phyloP scores from a whole-genome alignment of 2,329 filamentous ascomycete species.

The Alternaria triticimaculans region DNA sequence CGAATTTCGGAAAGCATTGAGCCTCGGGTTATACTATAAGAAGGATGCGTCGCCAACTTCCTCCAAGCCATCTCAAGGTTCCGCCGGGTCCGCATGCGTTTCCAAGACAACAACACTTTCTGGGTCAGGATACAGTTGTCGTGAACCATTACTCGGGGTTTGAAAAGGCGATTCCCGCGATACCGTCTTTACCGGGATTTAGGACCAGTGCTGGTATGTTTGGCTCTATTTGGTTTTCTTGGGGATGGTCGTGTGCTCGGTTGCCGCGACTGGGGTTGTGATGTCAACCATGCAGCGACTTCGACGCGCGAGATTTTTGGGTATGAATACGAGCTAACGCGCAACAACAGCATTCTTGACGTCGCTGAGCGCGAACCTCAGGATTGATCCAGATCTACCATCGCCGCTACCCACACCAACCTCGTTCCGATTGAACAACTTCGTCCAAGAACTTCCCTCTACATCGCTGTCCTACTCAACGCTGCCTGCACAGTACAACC shows the following conservation, averaged over 20 bases:
- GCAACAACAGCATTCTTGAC: constrained; percentile 74
- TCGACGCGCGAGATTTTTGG: neutral
- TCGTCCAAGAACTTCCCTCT: constrained; percentile 63
- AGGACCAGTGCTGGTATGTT: constrained; percentile 49
- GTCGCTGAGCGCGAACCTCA: constrained; percentile 80
- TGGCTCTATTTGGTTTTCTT: constrained; percentile 14
- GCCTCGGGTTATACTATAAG: constrained; percentile 11
- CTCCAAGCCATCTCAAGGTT: constrained; percentile 45
- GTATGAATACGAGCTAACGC: constrained; percentile 16
- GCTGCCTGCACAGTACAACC: constrained; percentile 44
- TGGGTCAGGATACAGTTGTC: constrained; percentile 36
- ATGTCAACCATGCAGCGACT: neutral
- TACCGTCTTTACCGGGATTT: constrained; percentile 47
- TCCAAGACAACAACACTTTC: constrained; percentile 35
- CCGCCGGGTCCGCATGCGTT: constrained; percentile 37
- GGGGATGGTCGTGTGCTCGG: constrained; percentile 29
- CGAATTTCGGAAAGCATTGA: neutral
- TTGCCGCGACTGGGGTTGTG: constrained; percentile 10
- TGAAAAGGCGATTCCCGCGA: constrained; percentile 47
- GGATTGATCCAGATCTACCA: constrained; percentile 65
- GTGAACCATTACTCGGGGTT: constrained; percentile 44
- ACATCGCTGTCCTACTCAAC: constrained; percentile 56
- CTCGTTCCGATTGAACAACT: constrained; percentile 53
- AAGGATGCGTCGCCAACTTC: constrained; percentile 43
- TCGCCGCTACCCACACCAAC: constrained; percentile 71